A percentile compares a stretch with the other conserved stretches of the same genome.
phyloP scores from a whole-genome alignment of 2,329 filamentous ascomycete species.

The Aureobasidium sp. region DNA sequence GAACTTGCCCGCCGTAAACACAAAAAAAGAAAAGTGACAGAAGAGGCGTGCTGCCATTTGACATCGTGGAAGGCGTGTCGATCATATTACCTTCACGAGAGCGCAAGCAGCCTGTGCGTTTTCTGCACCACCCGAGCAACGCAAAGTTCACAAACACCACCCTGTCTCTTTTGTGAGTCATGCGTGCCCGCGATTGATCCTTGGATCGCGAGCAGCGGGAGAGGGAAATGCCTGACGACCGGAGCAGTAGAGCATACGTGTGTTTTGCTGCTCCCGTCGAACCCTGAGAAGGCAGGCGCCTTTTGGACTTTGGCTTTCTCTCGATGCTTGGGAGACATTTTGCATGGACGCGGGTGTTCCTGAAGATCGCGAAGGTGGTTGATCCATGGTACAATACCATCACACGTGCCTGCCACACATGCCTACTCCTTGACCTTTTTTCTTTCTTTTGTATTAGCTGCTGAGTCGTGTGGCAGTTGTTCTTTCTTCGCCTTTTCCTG shows the following conservation, averaged over 20 bases:
- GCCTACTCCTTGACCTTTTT: background rate
- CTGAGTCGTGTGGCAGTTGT: background rate
- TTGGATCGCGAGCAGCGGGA: too few species aligned
- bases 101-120: too few species aligned
- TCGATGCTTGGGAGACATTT: background rate
- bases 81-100: background rate
- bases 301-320: too few species aligned
- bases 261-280: background rate
- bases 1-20: background rate
- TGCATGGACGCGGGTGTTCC: slow-evolving; percentile 2
- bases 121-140: too few species aligned
- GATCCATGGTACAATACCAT: background rate
- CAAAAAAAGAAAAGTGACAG: background rate
- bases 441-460: background rate
- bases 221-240: too few species aligned
- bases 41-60: background rate
- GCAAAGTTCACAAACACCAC: too few species aligned
- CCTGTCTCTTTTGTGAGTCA: too few species aligned
- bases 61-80: background rate
- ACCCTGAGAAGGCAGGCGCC: background rate
- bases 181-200: too few species aligned
- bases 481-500: background rate
- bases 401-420: background rate
- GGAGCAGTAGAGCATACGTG: background rate
- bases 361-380: background rate